Percentiles rank a stretch among this genome's conserved stretches.
phyloP scores from a whole-genome alignment of 164 flowering plant genomes.

The Annona squamosa region DNA sequence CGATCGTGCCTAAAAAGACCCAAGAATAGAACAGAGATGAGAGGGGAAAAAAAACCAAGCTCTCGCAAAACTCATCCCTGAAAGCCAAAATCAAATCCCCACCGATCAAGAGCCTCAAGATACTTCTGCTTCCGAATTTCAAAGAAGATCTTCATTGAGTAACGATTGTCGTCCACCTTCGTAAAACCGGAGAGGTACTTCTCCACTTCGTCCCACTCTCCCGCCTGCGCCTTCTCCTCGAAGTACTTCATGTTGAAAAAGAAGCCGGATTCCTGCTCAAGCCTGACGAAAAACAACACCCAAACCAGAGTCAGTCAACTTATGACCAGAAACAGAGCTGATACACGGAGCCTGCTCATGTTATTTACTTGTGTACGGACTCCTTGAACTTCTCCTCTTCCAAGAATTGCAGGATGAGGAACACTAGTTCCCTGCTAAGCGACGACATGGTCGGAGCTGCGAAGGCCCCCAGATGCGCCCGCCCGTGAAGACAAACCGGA shows the following conservation, averaged over 20 bases:
- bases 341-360: background rate
- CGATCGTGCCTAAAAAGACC: slow-evolving; percentile 55
- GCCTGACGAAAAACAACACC: slow-evolving; percentile 32
- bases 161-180: slow-evolving; percentile 76
- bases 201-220: slow-evolving; percentile 93
- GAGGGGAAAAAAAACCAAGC: background rate
- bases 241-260: slow-evolving; percentile 82
- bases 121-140: slow-evolving; percentile 89
- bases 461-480: background rate
- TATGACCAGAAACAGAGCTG: background rate
- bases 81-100: background rate
- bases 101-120: slow-evolving; percentile 80
- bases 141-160: slow-evolving; percentile 84
- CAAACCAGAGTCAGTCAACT: background rate
- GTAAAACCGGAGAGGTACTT: slow-evolving; percentile 77
- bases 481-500: background rate
- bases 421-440: slow-evolving; percentile 86
- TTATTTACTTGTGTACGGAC: slow-evolving; percentile 65
- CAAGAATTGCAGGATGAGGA: slow-evolving; percentile 84
- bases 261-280: slow-evolving; percentile 85
- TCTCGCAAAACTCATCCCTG: background rate
- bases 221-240: slow-evolving; percentile 76
- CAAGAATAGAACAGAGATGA: slow-evolving; percentile 12
- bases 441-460: slow-evolving; percentile 46
- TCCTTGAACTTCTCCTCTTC: slow-evolving; percentile 92